Conservation (phyloP, 2,329 filamentous ascomycete genomes). For the Pestalotiopsis sp. region DNA sequence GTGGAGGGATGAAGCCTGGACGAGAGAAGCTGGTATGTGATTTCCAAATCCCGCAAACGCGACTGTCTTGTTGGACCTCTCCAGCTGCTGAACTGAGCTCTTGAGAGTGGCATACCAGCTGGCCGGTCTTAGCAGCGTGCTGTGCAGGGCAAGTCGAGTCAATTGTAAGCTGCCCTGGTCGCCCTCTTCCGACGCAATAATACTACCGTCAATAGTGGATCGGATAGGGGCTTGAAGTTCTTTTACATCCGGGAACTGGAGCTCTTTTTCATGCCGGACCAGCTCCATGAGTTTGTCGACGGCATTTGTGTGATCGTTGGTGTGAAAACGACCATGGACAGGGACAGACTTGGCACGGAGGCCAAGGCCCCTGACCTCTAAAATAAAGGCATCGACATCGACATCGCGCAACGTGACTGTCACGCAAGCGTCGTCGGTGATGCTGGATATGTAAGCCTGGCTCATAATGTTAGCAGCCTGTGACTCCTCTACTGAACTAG, state of each 20-base stretch:
- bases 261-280: not conserved
- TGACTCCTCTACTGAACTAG: not conserved
- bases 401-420: constrained; percentile 14
- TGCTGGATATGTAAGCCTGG: constrained; percentile 14
- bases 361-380: not conserved
- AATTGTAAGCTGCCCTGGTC: not conserved
- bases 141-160: not conserved
- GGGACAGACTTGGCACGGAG: constrained; percentile 14
- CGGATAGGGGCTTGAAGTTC: not conserved
- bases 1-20: not conserved
- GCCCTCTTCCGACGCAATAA: not conserved
- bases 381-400: constrained; percentile 13
- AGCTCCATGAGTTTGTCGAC: constrained; percentile 10
- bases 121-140: not conserved
- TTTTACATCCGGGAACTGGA: not conserved
- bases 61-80: not conserved
- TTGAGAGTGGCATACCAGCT: not conserved
- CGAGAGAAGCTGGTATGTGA: constrained; percentile 2
- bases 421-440: constrained; percentile 11
- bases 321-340: constrained; percentile 20
- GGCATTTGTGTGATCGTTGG: not conserved
- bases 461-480: not conserved
- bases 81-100: not conserved
- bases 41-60: constrained; percentile 10
- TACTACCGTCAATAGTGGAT: not conserved